A percentile compares a stretch with the other conserved stretches of the same genome.
Evolutionary conservation across 2,329 filamentous ascomycete genomes (phyloP).

Genomic region (Sordariomycetes sp.): DNA sequence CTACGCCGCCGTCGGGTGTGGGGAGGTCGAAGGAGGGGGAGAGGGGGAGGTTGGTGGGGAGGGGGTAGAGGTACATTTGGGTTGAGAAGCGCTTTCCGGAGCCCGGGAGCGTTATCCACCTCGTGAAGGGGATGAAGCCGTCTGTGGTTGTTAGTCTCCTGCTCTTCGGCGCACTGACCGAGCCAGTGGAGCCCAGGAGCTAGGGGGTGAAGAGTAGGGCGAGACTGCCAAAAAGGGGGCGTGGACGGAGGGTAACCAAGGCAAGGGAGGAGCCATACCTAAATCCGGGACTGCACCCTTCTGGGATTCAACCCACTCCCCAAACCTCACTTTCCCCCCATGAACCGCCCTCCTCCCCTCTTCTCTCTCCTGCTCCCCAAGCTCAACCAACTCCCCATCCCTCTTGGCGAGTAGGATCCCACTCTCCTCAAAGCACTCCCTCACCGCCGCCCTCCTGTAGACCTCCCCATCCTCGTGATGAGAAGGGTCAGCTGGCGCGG

Average conservation of each 20-base stretch:
- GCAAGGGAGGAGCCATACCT: slow-evolving; percentile 28
- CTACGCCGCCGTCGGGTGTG: slow-evolving; percentile 54
- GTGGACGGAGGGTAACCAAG: not conserved
- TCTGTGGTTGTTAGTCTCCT: slow-evolving; percentile 22
- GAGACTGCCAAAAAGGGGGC: not conserved
- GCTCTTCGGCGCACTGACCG: not conserved
- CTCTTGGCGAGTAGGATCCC: slow-evolving; percentile 62
- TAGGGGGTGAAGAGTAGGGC: not conserved
- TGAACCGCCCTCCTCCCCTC: slow-evolving; percentile 58
- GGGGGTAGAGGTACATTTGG: slow-evolving; percentile 92
- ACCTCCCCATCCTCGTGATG: slow-evolving; percentile 58
- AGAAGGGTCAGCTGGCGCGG: slow-evolving; percentile 25
- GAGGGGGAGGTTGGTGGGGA: slow-evolving; percentile 33
- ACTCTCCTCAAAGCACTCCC: slow-evolving; percentile 92
- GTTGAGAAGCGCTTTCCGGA: slow-evolving; percentile 73
- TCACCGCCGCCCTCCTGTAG: slow-evolving; percentile 72
- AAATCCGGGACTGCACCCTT: slow-evolving; percentile 51
- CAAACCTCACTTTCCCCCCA: slow-evolving; percentile 48
- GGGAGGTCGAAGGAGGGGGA: slow-evolving; percentile 39
- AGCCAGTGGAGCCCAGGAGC: not conserved
- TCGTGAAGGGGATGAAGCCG: slow-evolving; percentile 66
- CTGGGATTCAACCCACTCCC: slow-evolving; percentile 40
- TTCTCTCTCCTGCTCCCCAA: slow-evolving; percentile 47
- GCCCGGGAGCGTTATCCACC: slow-evolving; percentile 75
- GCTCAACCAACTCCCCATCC: slow-evolving; percentile 41